Evolutionary conservation across 768 basidiomycete genomes (phyloP).

Genomic region (Mycena vitilis): DNA sequence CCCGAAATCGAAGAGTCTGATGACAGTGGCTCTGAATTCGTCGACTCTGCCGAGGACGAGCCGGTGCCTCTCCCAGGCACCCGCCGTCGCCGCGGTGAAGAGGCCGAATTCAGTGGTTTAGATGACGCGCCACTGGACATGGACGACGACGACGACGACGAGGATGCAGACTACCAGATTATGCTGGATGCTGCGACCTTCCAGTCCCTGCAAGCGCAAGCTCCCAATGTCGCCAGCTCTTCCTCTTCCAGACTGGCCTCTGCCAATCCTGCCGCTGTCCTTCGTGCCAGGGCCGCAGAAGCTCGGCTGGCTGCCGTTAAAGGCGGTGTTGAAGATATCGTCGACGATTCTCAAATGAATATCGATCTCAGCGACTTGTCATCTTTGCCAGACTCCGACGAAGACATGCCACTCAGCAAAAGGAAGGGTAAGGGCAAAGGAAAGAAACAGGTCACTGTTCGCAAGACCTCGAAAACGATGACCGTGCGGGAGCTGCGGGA

Average conservation of each 20-base stretch:
- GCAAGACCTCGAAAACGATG: constrained; percentile 43
- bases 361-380: constrained; percentile 40
- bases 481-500: constrained; percentile 48
- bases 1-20: constrained; percentile 60
- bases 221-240: constrained; percentile 49
- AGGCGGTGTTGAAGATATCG: constrained; percentile 43
- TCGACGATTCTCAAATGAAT: constrained; percentile 44
- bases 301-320: constrained; percentile 55
- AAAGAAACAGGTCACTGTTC: constrained; percentile 39
- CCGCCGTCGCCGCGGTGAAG: constrained; percentile 36
- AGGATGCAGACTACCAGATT: constrained; percentile 62
- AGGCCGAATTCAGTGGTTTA: constrained; percentile 2
- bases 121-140: constrained; percentile 32
- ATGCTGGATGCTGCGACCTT: constrained; percentile 70
- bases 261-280: constrained; percentile 53
- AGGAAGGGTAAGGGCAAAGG: constrained; percentile 40
- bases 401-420: constrained; percentile 20
- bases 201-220: constrained; percentile 60
- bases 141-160: constrained; percentile 54
- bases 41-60: constrained; percentile 43
- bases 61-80: constrained; percentile 16
- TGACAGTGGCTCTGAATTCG: constrained; percentile 72
- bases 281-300: constrained; percentile 67
- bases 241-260: constrained; percentile 49
- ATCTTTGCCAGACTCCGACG: constrained; percentile 41